Conservation (phyloP, 2,329 filamentous ascomycete genomes). For the Scedosporium minutisporum region DNA sequence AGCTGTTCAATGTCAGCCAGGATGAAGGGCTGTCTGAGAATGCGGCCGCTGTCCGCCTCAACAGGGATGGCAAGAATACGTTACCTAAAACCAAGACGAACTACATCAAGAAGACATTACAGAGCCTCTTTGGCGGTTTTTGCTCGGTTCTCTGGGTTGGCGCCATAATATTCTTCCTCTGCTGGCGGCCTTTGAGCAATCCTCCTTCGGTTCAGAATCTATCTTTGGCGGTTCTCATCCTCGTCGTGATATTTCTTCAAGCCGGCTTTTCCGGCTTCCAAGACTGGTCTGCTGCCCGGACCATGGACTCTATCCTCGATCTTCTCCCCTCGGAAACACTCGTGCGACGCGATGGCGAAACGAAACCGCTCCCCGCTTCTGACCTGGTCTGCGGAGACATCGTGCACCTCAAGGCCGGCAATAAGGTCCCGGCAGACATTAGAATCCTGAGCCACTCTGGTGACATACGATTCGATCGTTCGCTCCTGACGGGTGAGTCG, state of each 20-base stretch:
- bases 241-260: slow-evolving; percentile 37
- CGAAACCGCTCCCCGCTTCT: slow-evolving; percentile 26
- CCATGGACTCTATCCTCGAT: slow-evolving; percentile 37
- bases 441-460: slow-evolving; percentile 31
- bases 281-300: slow-evolving; percentile 35
- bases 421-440: slow-evolving; percentile 38
- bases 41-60: slow-evolving; percentile 22
- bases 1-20: slow-evolving; percentile 27
- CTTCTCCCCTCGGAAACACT: slow-evolving; percentile 32
- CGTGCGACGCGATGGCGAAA: slow-evolving; percentile 33
- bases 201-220: slow-evolving; percentile 33
- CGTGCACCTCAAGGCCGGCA: slow-evolving; percentile 33
- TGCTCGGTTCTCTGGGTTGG: slow-evolving; percentile 37
- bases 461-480: slow-evolving; percentile 31
- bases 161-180: slow-evolving; percentile 37
- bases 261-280: slow-evolving; percentile 36
- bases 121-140: slow-evolving; percentile 37
- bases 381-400: slow-evolving; percentile 37
- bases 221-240: slow-evolving; percentile 33
- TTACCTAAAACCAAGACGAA: slow-evolving; percentile 31
- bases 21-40: slow-evolving; percentile 24
- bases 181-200: slow-evolving; percentile 35
- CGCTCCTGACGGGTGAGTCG: slow-evolving; percentile 31
- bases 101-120: slow-evolving; percentile 29
- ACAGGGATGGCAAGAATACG: slow-evolving; percentile 31